These are phyloP conservation scores for Schrenkiella parvula DNA, from an alignment of 345 rosid species.

Conservation along the genomic window DNA sequence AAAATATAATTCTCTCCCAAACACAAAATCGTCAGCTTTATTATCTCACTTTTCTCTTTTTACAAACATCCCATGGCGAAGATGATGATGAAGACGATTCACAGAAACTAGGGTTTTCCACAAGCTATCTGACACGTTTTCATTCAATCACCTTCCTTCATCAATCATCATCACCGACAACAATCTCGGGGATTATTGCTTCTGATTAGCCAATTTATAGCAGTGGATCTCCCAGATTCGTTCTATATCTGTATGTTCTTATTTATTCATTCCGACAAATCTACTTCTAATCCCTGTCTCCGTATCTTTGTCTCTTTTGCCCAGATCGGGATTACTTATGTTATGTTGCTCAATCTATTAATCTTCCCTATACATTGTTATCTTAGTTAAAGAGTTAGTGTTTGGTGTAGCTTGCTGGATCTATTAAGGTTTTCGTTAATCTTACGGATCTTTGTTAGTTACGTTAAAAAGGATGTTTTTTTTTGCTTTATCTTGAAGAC, in stretches of 20 bases:
- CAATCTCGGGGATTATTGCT: background rate
- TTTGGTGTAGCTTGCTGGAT: background rate
- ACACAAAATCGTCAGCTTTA: conserved; percentile 14
- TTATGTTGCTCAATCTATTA: conserved; percentile 15
- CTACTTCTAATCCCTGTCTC: background rate
- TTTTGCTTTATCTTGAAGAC: conserved; percentile 26
- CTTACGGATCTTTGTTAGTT: conserved; percentile 25
- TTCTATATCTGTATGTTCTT: conserved; percentile 26
- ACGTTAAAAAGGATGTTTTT: background rate
- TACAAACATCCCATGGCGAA: conserved; percentile 7
- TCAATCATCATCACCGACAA: conserved; percentile 10
- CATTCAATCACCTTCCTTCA: background rate
- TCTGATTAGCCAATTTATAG: conserved; percentile 10
- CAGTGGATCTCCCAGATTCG: conserved; percentile 29
- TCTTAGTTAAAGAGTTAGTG: background rate
- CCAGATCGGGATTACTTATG: conserved; percentile 6
- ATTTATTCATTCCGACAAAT: conserved; percentile 9
- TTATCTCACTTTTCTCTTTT: background rate
- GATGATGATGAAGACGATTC: conserved; percentile 9
- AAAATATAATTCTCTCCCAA: background rate
- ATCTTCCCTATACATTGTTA: background rate
- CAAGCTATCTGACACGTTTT: conserved; percentile 17
- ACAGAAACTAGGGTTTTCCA: conserved; percentile 23
- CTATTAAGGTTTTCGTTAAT: conserved; percentile 5
- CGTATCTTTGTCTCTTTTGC: background rate